Evolutionary conservation across 2,329 filamentous ascomycete genomes (phyloP).

Genomic region (Alternaria sp.): DNA sequence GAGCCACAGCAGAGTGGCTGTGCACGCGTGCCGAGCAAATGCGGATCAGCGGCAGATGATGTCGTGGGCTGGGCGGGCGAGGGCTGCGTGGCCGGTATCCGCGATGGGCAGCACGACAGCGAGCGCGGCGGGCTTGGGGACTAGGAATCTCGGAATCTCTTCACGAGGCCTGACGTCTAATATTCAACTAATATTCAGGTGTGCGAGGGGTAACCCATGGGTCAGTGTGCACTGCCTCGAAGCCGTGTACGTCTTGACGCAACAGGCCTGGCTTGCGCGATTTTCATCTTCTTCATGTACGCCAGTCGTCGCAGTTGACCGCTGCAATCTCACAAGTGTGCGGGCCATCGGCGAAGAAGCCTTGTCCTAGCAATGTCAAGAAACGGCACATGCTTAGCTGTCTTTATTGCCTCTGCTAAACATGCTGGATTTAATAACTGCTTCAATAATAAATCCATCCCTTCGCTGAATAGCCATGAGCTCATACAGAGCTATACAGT

Average conservation of each 20-base stretch:
- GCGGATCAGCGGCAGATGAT: constrained; percentile 8
- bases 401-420: background rate
- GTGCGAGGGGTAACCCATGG: constrained; percentile 14
- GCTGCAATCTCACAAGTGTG: constrained; percentile 3
- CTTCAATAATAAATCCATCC: no score
- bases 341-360: background rate
- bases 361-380: background rate
- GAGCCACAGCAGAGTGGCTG: constrained; percentile 14
- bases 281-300: constrained; percentile 15
- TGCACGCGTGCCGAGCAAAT: constrained; percentile 9
- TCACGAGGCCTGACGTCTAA: constrained; percentile 1
- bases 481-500: background rate
- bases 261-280: constrained; percentile 17
- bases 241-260: constrained; percentile 12
- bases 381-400: constrained; percentile 1
- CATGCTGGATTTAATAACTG: no score
- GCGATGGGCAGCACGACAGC: constrained; percentile 1
- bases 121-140: constrained; percentile 1
- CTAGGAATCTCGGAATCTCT: background rate
- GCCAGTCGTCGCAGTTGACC: constrained; percentile 17
- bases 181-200: constrained; percentile 12
- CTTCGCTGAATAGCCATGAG: background rate
- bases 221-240: constrained; percentile 13
- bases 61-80: constrained; percentile 5
- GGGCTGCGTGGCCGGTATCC: constrained; percentile 5